Evolutionary conservation across 257 asterid genomes (phyloP), one percentile per base, ranked within the genome.

Genomic region (Ballota nigra): DNA sequence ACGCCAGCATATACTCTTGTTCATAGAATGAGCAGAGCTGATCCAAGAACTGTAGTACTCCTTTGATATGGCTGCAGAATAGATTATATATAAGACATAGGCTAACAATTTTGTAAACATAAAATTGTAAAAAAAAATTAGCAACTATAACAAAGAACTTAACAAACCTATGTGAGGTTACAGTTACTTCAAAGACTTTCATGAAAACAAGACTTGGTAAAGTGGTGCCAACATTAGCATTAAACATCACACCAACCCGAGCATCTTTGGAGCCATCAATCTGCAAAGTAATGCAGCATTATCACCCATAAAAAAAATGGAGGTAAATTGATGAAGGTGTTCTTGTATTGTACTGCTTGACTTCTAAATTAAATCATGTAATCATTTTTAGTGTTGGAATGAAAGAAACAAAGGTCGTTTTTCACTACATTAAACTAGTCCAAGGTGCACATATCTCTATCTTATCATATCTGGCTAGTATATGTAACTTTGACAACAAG

Each of bases 221-320:
- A 81, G 80, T 78, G 51, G 80, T 68, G 73, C 77, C 78, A 67
- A 70, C 84, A 49, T 84, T 76, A 73, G 82, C 79, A 87, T 77
- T 85, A 79, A 95, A 95, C 74, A 92, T 61, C 75, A 91, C 86
- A 12, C 98, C 98, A 68, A 95, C 55, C 70, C 99, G 96, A 75
- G 95, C 89, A 76, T 55, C 76, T 81, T 81, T 85, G 58, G 99
- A 81, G 73, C 96, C 97, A 38, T 71, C 79, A 75, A 89, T 88
- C 98, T 95, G 92, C 87, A 88, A 78, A 47, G 57, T 56, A 63
- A 75, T 75, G 63, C 60, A 75, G 20, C 47, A 75, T 80, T 63
- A 58, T 47, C 57, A 58, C 55, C 49, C 33, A 62, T 1, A 53
- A 7, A 68, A 57, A 57, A 18, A 53, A 31, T 29, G 68, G 74